These are phyloP conservation scores for Chlorella ohadii DNA, from an alignment of 139 green algal genomes.

Conservation along the genomic window DNA sequence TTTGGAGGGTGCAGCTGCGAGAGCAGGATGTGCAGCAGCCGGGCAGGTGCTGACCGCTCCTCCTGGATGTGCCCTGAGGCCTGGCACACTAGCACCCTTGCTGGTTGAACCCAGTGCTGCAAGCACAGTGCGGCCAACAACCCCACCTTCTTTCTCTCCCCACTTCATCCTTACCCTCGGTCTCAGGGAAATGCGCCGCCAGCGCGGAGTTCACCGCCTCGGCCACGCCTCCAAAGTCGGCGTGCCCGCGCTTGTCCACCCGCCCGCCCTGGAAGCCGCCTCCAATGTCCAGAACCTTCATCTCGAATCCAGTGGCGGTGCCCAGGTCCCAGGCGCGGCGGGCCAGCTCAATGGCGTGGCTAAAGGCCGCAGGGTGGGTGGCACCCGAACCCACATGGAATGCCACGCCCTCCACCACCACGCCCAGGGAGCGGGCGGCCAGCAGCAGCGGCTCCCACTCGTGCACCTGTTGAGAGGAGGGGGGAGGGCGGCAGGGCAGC, in stretches of 20 bases:
- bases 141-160: too few species aligned
- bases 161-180: not conserved
- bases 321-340: slow-evolving; percentile 42
- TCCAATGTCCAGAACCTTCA: slow-evolving; percentile 93
- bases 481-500: not conserved
- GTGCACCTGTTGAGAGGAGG: slow-evolving; percentile 49
- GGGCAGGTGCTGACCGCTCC: too few species aligned
- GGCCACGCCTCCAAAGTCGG: slow-evolving; percentile 74
- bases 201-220: slow-evolving; percentile 86
- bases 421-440: slow-evolving; percentile 40
- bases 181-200: slow-evolving; percentile 82
- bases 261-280: slow-evolving; percentile 89
- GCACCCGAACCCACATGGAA: slow-evolving; percentile 96
- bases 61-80: too few species aligned
- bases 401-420: slow-evolving; percentile 87
- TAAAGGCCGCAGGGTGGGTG: slow-evolving; percentile 20
- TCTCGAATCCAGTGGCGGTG: slow-evolving; percentile 15
- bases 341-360: slow-evolving; percentile 70
- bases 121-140: too few species aligned
- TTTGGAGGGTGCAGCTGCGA: not conserved
- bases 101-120: too few species aligned
- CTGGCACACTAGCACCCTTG: too few species aligned
- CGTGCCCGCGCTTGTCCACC: slow-evolving; percentile 1
- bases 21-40: too few species aligned
- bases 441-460: slow-evolving; percentile 54